A percentile compares a stretch with the other conserved stretches of the same genome.
These are phyloP conservation scores for Sapria himalayana DNA, from an alignment of 345 rosid genomes.

Conservation along the genomic window DNA sequence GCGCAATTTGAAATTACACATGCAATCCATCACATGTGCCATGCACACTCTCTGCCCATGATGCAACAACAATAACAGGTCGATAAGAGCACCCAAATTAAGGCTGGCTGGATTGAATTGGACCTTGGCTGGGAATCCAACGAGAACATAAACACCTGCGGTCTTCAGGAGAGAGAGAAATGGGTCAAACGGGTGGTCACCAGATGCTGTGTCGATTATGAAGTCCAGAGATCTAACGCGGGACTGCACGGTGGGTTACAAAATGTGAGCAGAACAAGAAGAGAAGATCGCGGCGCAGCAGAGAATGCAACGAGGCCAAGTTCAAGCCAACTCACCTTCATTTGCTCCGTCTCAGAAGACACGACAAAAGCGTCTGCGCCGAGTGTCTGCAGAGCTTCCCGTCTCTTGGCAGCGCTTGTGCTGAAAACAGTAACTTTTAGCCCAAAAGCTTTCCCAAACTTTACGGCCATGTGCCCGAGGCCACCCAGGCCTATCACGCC, in stretches of 20 bases:
- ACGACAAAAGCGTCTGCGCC: constrained; percentile 49
- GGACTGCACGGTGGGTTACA: constrained; percentile 18
- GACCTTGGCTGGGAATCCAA: constrained; percentile 70
- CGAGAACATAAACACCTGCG: constrained; percentile 39
- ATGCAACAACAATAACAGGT: background rate
- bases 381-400: constrained; percentile 50
- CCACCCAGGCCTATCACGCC: constrained; percentile 88
- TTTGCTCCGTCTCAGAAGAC: constrained; percentile 49
- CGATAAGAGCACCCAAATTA: constrained; percentile 18
- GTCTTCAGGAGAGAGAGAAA: constrained; percentile 61
- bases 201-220: constrained; percentile 67
- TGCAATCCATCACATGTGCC: constrained; percentile 2
- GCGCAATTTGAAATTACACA: background rate
- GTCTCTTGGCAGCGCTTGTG: constrained; percentile 61
- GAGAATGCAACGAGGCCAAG: too few species aligned
- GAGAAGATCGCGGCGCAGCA: too few species aligned
- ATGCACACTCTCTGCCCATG: too few species aligned
- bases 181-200: constrained; percentile 70
- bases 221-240: constrained; percentile 50
- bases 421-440: constrained; percentile 60
- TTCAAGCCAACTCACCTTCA: too few species aligned
- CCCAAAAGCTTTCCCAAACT: constrained; percentile 92
- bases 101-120: constrained; percentile 64
- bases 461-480: constrained; percentile 90
- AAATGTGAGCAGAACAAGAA: background rate